Conservation (phyloP, 495 filamentous ascomycete species). For the Podospora tetraspora region DNA sequence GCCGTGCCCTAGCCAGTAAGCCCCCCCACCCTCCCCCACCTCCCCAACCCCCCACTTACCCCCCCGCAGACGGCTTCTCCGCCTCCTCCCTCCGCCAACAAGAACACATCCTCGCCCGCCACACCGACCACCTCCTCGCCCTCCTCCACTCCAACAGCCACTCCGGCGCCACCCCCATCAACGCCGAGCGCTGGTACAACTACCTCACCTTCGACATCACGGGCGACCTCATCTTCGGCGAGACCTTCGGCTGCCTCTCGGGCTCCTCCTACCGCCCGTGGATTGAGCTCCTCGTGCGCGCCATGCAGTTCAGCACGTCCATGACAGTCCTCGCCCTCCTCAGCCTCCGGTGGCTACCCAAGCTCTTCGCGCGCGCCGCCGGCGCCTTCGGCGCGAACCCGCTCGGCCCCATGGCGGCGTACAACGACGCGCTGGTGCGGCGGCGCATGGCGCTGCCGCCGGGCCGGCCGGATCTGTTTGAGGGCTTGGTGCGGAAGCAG, state of each 20-base stretch:
- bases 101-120: conserved; percentile 30
- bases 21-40: not conserved
- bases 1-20: conserved; percentile 36
- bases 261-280: conserved; percentile 27
- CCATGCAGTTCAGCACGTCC: conserved; percentile 24
- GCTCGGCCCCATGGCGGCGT: not conserved
- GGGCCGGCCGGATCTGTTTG: conserved; percentile 36
- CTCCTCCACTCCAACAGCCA: conserved; percentile 23
- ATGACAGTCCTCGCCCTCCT: conserved; percentile 27
- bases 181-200: conserved; percentile 47
- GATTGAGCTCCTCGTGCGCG: conserved; percentile 28
- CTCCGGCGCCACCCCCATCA: conserved; percentile 18
- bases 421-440: conserved; percentile 18
- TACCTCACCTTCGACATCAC: conserved; percentile 54
- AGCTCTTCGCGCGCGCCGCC: not conserved
- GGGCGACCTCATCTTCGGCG: conserved; percentile 51
- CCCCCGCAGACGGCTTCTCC: conserved; percentile 38
- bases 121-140: conserved; percentile 37
- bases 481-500: conserved; percentile 34
- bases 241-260: conserved; percentile 47
- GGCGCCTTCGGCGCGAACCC: not conserved
- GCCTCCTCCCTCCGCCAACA: conserved; percentile 38
- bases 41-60: not conserved
- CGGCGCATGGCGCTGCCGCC: conserved; percentile 25
- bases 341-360: conserved; percentile 9